Evolutionary conservation across 805 yeast genomes (phyloP).

Genomic region (Pichia thaimueangensis): DNA sequence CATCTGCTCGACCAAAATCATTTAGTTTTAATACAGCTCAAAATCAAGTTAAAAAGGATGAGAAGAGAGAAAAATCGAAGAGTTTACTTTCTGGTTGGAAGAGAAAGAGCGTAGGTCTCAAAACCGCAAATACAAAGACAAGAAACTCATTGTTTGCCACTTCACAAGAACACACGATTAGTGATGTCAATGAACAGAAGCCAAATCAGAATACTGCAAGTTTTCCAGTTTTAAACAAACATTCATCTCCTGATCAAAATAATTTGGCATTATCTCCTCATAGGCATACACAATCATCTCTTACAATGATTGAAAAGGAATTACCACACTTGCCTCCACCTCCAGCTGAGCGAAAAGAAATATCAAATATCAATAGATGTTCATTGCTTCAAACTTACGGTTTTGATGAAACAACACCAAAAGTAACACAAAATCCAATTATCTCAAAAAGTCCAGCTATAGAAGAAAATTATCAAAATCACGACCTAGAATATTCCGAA

Average conservation of each 20-base stretch:
- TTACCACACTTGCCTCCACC: conserved; percentile 8
- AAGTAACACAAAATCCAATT: conserved; percentile 9
- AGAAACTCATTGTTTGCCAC: neutral
- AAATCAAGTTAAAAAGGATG: conserved; percentile 11
- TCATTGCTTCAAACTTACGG: conserved; percentile 21
- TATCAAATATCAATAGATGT: neutral
- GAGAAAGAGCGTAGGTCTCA: conserved; percentile 22
- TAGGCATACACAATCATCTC: conserved; percentile 10
- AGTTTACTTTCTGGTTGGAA: conserved; percentile 29
- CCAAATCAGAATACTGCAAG: conserved; percentile 6
- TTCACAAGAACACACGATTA: neutral
- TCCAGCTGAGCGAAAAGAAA: neutral
- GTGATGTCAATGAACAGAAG: neutral
- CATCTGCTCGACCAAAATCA: conserved; percentile 11
- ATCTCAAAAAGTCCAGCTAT: conserved; percentile 9
- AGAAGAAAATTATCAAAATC: conserved; percentile 5
- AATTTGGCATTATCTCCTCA: conserved; percentile 8
- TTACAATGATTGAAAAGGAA: conserved; percentile 4
- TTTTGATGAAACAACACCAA: conserved; percentile 12
- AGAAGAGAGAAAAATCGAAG: conserved; percentile 23
- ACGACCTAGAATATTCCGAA: no score
- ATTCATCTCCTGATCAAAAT: neutral
- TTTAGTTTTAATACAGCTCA: conserved; percentile 11
- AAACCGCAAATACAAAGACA: neutral
- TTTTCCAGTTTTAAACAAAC: conserved; percentile 5